These are phyloP conservation scores for Trichoderma lentiforme DNA, from an alignment of 2,329 filamentous ascomycete genomes.

Conservation along the genomic window DNA sequence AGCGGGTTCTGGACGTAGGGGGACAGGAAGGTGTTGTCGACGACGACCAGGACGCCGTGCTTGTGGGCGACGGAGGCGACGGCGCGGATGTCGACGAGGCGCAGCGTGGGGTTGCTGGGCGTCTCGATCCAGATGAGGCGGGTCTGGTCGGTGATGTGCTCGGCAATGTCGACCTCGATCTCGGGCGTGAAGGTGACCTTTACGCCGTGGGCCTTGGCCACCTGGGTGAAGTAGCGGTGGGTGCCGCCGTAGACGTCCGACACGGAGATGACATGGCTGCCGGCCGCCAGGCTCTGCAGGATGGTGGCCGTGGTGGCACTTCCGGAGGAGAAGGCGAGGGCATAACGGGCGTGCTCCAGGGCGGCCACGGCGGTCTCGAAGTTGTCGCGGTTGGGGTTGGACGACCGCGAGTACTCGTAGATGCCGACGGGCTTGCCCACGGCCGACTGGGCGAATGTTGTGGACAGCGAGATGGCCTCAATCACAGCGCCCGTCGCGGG, in stretches of 20 bases:
- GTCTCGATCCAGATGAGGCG: constrained; percentile 95
- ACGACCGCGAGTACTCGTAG: constrained; percentile 91
- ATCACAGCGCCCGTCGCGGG: constrained; percentile 92
- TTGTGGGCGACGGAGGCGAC: constrained; percentile 80
- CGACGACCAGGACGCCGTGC: constrained; percentile 90
- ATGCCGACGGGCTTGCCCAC: constrained; percentile 83
- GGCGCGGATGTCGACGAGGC: constrained; percentile 86
- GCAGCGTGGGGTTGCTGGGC: constrained; percentile 90
- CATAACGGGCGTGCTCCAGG: constrained; percentile 87
- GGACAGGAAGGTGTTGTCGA: constrained; percentile 97
- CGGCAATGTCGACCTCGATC: constrained; percentile 83
- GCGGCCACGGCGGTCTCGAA: constrained; percentile 90
- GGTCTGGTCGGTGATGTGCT: constrained; percentile 82
- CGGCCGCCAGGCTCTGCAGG: constrained; percentile 84
- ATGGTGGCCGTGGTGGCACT: constrained; percentile 91
- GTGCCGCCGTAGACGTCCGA: constrained; percentile 98
- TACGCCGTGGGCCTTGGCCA: constrained; percentile 90
- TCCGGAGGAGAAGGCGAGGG: constrained; percentile 90
- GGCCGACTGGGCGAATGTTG: constrained; percentile 87
- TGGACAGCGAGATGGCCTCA: constrained; percentile 91
- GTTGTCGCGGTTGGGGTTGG: constrained; percentile 93
- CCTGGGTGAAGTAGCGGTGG: constrained; percentile 98
- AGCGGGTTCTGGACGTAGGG: constrained; percentile 97
- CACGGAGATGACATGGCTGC: constrained; percentile 92
- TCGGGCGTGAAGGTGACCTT: constrained; percentile 90